Conservation (phyloP, 164 flowering plant species). For the Berberis vulgaris region DNA sequence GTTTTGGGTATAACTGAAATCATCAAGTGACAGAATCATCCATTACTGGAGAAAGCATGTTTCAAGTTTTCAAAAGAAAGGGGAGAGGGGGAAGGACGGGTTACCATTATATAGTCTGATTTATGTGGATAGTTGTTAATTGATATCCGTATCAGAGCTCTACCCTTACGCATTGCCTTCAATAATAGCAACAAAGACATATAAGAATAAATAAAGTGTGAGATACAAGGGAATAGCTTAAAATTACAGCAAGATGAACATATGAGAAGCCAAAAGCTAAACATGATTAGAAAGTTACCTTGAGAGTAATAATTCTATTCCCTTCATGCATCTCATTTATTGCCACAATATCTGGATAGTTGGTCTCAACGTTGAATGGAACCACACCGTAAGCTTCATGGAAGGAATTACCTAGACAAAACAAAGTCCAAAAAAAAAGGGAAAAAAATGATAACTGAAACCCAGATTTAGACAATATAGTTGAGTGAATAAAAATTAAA, state of each 20-base stretch:
- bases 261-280: neutral
- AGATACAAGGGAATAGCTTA: neutral
- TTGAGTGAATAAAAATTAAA: neutral
- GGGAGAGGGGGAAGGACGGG: neutral
- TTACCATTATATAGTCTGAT: constrained; percentile 76
- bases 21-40: neutral
- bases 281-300: constrained; percentile 31
- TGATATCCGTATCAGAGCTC: constrained; percentile 67
- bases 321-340: constrained; percentile 24
- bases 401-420: constrained; percentile 59
- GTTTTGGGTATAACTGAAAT: no score
- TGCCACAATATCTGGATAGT: constrained; percentile 53
- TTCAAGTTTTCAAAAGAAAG: neutral
- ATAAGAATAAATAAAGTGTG: neutral
- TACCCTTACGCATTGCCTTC: constrained; percentile 57
- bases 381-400: constrained; percentile 59
- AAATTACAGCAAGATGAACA: neutral
- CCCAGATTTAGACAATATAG: neutral
- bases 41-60: neutral
- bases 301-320: constrained; percentile 35
- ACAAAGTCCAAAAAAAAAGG: neutral
- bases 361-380: constrained; percentile 44
- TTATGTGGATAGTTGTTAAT: constrained; percentile 31
- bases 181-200: constrained; percentile 10
- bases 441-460: neutral